Base-by-base conservation (phyloP, 2,329 filamentous ascomycete species). In the Elsinoe arachidis region DNA sequence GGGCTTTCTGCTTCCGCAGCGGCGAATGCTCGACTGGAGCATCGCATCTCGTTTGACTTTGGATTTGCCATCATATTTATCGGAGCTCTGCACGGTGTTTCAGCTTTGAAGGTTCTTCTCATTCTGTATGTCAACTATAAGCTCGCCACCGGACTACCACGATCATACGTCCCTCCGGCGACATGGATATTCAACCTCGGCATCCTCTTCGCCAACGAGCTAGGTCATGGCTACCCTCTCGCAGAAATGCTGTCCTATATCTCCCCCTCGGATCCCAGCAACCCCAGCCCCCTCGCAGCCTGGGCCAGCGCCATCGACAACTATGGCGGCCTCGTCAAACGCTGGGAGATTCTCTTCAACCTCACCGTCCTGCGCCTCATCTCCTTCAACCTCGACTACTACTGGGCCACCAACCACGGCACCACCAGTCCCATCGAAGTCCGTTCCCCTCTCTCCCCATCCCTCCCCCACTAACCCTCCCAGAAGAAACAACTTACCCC, bases 291-390 rank as follows among this genome's bases (percentile, higher is more conserved):
- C 11, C 33, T 38, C 23, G 33, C 43, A 5, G 74, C 81, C 34
- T 86, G 86, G 77, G 90, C 84, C 6, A 75, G 77, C 43, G 87
- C 82, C 76, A 75, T 97, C 14, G 93, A 99, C 72, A 78, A 79
- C 55, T 86, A 86, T 62, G 84, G 89, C 6, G 93, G 93, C 0
- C 75, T 99, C n/a, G 84, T 95, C 68, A 78, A 86, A 0, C 82
- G 92, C 59, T 99, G 93, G 93, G 90, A 97, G 70, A 85, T 99
- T n/a, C 79, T 96, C 4, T 99, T 99, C 79, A 99, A 99, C 67
- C 83, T 99, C 61, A 96, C 92, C 2, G 86, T 97, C 23, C 76
- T 99, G 57, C 85, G 93, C 4, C 78, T 97, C 49, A 90, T 99
- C 65, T 96, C 92, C 70, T 99, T 96, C 79, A 97, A 97, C 70